These are phyloP conservation scores for Friedmanniomyces simplex DNA, from an alignment of 495 filamentous ascomycete genomes.

Conservation along the genomic window DNA sequence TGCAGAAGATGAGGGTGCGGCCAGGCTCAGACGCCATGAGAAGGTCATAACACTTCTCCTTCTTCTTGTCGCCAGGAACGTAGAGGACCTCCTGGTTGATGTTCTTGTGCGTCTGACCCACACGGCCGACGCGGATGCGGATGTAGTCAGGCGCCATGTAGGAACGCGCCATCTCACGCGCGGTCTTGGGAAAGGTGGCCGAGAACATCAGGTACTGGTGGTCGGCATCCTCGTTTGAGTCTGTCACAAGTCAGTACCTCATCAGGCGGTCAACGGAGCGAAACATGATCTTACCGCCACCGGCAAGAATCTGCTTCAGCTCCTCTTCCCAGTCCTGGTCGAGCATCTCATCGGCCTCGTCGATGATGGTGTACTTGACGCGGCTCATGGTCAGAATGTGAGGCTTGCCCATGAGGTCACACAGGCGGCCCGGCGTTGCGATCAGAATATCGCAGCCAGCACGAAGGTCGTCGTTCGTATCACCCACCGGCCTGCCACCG, in stretches of 20 bases:
- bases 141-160: conserved; percentile 63
- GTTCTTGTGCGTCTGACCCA: conserved; percentile 61
- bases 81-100: conserved; percentile 65
- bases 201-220: conserved; percentile 88
- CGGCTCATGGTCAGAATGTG: conserved; percentile 61
- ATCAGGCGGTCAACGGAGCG: not conserved
- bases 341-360: conserved; percentile 92
- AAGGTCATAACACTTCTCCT: conserved; percentile 59
- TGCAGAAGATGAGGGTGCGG: conserved; percentile 89
- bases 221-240: conserved; percentile 66
- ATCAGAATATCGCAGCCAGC: conserved; percentile 85
- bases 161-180: conserved; percentile 62
- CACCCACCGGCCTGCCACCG: conserved; percentile 59
- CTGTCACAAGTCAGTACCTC: conserved; percentile 24
- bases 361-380: conserved; percentile 75
- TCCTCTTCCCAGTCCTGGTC: conserved; percentile 61
- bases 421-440: conserved; percentile 74
- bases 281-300: conserved; percentile 50
- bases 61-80: conserved; percentile 53
- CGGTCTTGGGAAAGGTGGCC: conserved; percentile 74
- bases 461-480: conserved; percentile 60
- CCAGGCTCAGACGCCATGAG: conserved; percentile 54
- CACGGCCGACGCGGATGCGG: conserved; percentile 72
- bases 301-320: conserved; percentile 59
- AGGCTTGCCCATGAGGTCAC: conserved; percentile 66